Conservation (phyloP, 148 eudicot genomes). For the Rhododendron williamsianum region DNA sequence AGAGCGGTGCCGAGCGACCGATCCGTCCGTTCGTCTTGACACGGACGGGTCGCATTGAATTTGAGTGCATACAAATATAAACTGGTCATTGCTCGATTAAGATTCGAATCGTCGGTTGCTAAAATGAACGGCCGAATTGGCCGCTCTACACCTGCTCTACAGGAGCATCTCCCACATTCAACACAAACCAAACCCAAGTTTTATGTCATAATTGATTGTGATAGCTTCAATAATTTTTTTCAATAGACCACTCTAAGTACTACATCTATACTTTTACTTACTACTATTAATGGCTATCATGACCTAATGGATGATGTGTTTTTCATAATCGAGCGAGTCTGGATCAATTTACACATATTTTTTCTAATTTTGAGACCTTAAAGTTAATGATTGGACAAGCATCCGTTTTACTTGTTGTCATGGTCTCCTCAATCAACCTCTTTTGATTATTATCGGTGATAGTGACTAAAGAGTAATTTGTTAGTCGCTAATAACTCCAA, state of each 20-base stretch:
- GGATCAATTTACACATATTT: not conserved
- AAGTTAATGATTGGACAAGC: not conserved
- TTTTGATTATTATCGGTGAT: not conserved
- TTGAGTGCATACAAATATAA: no score
- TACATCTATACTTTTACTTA: not conserved
- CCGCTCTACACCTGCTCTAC: no score
- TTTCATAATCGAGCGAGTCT: not conserved
- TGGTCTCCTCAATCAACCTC: not conserved
- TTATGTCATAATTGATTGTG: not conserved
- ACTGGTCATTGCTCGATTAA: no score
- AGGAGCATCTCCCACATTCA: not conserved
- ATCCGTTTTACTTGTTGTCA: no score
- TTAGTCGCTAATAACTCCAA: not conserved
- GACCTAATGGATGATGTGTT: not conserved
- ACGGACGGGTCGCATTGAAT: fast-evolving
- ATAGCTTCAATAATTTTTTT: not conserved
- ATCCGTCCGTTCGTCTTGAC: no score
- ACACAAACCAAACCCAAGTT: not conserved
- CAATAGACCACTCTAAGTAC: not conserved
- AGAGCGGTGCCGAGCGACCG: no score
- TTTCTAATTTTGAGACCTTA: not conserved
- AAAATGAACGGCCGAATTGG: fast-evolving
- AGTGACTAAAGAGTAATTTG: not conserved
- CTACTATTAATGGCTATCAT: not conserved
- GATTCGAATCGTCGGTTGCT: fast-evolving